Evolutionary conservation across 2,329 filamentous ascomycete genomes (phyloP).

Genomic region (Alternaria triticina): DNA sequence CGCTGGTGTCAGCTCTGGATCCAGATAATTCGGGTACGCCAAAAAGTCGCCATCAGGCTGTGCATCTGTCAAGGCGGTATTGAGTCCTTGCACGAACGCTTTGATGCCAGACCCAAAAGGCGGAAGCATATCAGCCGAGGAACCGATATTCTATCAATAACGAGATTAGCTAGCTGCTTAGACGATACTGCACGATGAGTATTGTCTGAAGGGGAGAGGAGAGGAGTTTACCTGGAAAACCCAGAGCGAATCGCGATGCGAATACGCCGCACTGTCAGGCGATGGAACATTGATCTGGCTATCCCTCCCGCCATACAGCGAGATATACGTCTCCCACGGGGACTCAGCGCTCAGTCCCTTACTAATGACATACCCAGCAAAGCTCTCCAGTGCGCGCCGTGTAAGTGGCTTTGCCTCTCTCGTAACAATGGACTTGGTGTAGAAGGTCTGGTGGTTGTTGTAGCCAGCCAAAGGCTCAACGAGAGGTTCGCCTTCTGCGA

Average conservation of each 20-base stretch:
- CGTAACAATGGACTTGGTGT: constrained; percentile 9
- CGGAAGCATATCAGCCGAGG: neutral
- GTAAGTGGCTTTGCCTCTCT: constrained; percentile 7
- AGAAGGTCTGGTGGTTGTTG: constrained; percentile 8
- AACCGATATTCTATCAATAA: constrained; percentile 1
- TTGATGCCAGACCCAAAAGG: constrained; percentile 3
- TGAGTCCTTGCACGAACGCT: constrained; percentile 5
- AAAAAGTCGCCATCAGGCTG: constrained; percentile 8
- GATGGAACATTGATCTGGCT: constrained; percentile 8
- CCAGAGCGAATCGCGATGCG: constrained; percentile 6
- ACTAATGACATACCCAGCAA: neutral
- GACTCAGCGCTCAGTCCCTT: neutral
- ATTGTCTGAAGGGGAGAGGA: neutral
- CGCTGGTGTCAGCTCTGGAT: constrained; percentile 5
- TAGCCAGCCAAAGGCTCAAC: constrained; percentile 6
- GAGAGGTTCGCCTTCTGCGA: constrained; percentile 10
- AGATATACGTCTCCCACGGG: constrained; percentile 1
- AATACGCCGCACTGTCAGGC: neutral
- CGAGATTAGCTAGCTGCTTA: neutral
- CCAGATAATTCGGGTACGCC: constrained; percentile 9
- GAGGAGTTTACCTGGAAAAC: constrained; percentile 7
- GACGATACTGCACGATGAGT: neutral
- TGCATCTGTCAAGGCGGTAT: constrained; percentile 1
- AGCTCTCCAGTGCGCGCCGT: neutral
- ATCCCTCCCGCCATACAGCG: constrained; percentile 5